phyloP scores from a whole-genome alignment of 108 stramenopile genomes.

The Conticribra guillardii region DNA sequence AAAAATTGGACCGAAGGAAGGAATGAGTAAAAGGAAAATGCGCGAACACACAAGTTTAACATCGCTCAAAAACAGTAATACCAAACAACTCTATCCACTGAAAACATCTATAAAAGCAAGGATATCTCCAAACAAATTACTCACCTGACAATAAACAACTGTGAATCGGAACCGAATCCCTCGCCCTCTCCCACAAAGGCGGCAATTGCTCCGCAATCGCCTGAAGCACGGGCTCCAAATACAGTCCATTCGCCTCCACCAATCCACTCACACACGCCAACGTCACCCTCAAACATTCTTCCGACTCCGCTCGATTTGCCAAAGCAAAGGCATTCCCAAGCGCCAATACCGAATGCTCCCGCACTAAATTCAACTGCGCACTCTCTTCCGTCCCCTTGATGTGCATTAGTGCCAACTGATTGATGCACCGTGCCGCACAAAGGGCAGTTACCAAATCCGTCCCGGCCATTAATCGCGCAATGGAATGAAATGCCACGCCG shows the following conservation, averaged over 20 bases:
- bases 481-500: constrained; percentile 18
- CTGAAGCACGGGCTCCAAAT: constrained; percentile 30
- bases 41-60: too few relatives aligned
- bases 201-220: constrained; percentile 46
- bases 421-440: constrained; percentile 39
- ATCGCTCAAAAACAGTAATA: too few relatives aligned
- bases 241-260: constrained; percentile 35
- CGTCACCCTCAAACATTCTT: constrained; percentile 30
- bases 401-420: constrained; percentile 28
- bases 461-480: constrained; percentile 28
- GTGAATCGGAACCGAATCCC: constrained; percentile 41
- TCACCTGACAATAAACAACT: constrained; percentile 38
- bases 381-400: constrained; percentile 27
- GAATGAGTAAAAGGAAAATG: too few relatives aligned
- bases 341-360: constrained; percentile 29
- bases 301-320: constrained; percentile 39
- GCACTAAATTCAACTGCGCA: constrained; percentile 14
- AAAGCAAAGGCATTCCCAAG: constrained; percentile 41
- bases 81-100: too few relatives aligned
- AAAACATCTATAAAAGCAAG: too few relatives aligned
- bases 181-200: constrained; percentile 39
- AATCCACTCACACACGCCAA: constrained; percentile 38
- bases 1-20: too few relatives aligned
- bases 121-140: not conserved
- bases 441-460: constrained; percentile 30